Evolutionary conservation across 2,329 filamentous ascomycete species (phyloP), one percentile per base, ranked within the genome.

Genomic region (Talaromyces pinophilus): DNA sequence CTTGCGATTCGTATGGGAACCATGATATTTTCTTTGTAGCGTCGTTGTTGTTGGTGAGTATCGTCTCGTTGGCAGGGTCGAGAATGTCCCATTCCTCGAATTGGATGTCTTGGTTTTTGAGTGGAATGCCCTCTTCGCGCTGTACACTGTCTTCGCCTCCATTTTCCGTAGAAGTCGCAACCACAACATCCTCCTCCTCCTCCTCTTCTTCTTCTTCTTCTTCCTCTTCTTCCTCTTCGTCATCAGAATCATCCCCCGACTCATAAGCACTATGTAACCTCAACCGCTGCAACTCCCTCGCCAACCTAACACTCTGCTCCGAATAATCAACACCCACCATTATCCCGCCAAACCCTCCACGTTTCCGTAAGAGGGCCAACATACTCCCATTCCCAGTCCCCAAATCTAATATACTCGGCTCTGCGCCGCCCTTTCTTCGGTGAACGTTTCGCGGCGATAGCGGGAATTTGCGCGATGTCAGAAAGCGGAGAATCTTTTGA

Each of bases 331-430:
- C 90, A 5, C 95, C 95, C 0, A 96, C 82, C 83, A 96, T 88
- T 3, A 82, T 79, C 0, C 92, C 92, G 3, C 69, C 63, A 85
- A 91, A 96, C 3, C 81, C 79, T 13, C 82, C 87, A 40, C 84
- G 83, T 54, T 90, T 88, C 38, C 90, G 82, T 38, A 98, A 82
- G n/a, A 88, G 85, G 71, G 95, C 92, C n/a, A 98, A 83, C 75
- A 98, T 85, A 72, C 93, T 92, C 1, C 94, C 95, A 80, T 99
- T 99, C 1, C 95, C 95, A 11, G 93, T 97, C 22, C 95, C 95
- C 0, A 99, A 85, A 76, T 99, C 95, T 0, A 98, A 83, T 67
- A 97, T 88, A 1, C 66, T 75, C 50, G 69, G 80, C n/a, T 69
- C 59, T 57, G 57, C 10, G 7, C 2, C 4, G 5, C 44, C 17